phyloP scores from a whole-genome alignment of 1,284 basidiomycete species.

The Flammula alnicola region DNA sequence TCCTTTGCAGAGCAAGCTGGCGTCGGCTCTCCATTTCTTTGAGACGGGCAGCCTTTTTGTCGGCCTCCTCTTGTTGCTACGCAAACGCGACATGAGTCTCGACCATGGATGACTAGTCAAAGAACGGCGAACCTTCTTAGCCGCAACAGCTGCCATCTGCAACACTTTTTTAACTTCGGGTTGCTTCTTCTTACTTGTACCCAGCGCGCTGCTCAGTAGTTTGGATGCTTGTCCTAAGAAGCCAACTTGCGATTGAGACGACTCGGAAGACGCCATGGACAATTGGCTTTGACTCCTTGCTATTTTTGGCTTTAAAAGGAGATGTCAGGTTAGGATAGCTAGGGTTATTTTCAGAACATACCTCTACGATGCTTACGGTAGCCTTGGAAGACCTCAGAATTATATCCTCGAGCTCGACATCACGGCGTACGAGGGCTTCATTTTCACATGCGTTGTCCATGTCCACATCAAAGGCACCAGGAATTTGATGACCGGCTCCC shows the following conservation, averaged over 20 bases:
- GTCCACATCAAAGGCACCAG: constrained; percentile 29
- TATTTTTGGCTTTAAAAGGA: constrained; percentile 26
- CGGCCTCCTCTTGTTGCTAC: constrained; percentile 86
- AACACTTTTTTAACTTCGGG: constrained; percentile 79
- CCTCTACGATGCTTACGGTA: constrained; percentile 48
- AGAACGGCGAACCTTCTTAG: constrained; percentile 72
- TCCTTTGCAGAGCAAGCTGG: constrained; percentile 71
- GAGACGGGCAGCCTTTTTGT: constrained; percentile 74
- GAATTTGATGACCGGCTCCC: constrained; percentile 19
- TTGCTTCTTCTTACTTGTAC: constrained; percentile 69
- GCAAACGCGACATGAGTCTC: constrained; percentile 12
- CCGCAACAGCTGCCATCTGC: constrained; percentile 79
- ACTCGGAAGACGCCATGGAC: constrained; percentile 56
- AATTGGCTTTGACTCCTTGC: constrained; percentile 52
- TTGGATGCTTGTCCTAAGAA: constrained; percentile 72
- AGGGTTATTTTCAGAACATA: constrained; percentile 33
- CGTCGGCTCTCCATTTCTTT: constrained; percentile 83
- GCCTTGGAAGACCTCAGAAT: constrained; percentile 41
- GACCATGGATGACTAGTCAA: not conserved
- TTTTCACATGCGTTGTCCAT: constrained; percentile 31
- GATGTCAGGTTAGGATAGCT: constrained; percentile 14
- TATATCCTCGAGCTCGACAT: constrained; percentile 36
- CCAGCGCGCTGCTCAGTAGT: constrained; percentile 64
- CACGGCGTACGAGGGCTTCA: constrained; percentile 23
- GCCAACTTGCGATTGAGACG: constrained; percentile 58